Conservation (phyloP, 1,284 basidiomycete species). For the Singerocomus rubriflavus region DNA sequence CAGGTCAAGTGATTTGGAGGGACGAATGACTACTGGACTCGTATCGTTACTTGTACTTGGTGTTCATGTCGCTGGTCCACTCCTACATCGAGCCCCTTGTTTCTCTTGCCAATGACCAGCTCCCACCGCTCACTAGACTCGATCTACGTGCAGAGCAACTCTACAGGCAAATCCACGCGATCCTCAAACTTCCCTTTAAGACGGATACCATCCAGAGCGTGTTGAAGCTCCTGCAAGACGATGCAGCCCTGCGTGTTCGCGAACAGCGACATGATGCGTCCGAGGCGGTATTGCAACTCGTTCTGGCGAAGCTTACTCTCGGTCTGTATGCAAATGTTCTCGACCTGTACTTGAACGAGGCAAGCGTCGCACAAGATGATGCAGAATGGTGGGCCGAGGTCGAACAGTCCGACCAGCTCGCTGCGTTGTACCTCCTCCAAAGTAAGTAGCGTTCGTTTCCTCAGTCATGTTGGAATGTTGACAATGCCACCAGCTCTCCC, state of each 20-base stretch:
- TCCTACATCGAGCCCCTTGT: conserved; percentile 30
- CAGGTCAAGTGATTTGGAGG: conserved; percentile 80
- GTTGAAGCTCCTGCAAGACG: conserved; percentile 15
- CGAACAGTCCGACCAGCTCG: conserved; percentile 49
- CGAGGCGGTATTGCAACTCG: conserved; percentile 20
- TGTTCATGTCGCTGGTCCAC: conserved; percentile 25
- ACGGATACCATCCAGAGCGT: conserved; percentile 15
- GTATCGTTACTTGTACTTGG: conserved; percentile 2
- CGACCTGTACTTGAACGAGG: conserved; percentile 56
- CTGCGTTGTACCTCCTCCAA: conserved; percentile 61
- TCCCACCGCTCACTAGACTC: conserved; percentile 3
- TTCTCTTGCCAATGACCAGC: conserved; percentile 12
- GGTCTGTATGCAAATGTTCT: conserved; percentile 59
- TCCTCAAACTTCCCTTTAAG: conserved; percentile 22
- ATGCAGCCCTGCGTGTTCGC: neutral
- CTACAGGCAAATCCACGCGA: conserved; percentile 16
- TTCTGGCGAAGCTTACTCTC: conserved; percentile 47
- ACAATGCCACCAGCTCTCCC: conserved; percentile 49
- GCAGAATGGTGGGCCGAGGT: conserved; percentile 75
- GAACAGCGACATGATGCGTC: neutral
- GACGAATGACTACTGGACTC: conserved; percentile 42
- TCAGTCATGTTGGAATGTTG: conserved; percentile 1
- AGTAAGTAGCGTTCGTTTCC: conserved; percentile 43
- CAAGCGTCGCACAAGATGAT: conserved; percentile 61
- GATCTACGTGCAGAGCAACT: conserved; percentile 12